These are phyloP conservation scores for Nitzschia sp. DNA, from an alignment of 108 stramenopile species.

Conservation along the genomic window DNA sequence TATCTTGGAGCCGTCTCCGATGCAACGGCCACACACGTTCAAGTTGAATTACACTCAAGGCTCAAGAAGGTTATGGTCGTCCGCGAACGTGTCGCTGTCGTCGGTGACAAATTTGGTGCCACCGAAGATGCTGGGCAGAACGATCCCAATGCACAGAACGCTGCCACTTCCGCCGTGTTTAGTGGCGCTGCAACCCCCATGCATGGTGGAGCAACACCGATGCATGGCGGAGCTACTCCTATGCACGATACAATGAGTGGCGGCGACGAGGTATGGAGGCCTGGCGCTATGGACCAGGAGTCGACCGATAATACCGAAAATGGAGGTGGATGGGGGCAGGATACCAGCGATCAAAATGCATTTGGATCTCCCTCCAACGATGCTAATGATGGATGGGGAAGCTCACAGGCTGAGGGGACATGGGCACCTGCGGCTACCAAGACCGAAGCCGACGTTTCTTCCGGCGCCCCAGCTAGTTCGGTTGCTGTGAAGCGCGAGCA, in stretches of 20 bases:
- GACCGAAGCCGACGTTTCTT: constrained; percentile 20
- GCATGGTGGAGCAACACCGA: constrained; percentile 86
- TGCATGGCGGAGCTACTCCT: constrained; percentile 89
- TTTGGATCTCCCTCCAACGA: constrained; percentile 43
- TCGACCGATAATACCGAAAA: constrained; percentile 17
- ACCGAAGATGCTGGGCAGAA: constrained; percentile 57
- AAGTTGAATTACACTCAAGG: constrained; percentile 88
- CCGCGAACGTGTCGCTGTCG: constrained; percentile 79
- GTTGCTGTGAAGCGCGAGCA: constrained; percentile 43
- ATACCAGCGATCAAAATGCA: constrained; percentile 19
- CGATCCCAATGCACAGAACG: constrained; percentile 23
- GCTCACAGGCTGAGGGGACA: constrained; percentile 45
- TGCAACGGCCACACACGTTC: constrained; percentile 87
- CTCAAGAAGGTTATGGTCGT: constrained; percentile 92
- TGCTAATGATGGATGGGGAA: constrained; percentile 52
- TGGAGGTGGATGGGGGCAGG: constrained; percentile 49
- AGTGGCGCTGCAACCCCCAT: constrained; percentile 79
- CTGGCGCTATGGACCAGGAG: constrained; percentile 61
- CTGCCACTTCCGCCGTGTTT: constrained; percentile 39
- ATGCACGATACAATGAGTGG: constrained; percentile 63
- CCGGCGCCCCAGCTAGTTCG: constrained; percentile 1
- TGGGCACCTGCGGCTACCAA: constrained; percentile 56
- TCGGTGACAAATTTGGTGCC: constrained; percentile 90
- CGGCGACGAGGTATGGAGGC: constrained; percentile 87
- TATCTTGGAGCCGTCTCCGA: constrained; percentile 86